Percentiles rank a stretch among this genome's conserved stretches.
Evolutionary conservation across 164 flowering plant genomes (phyloP).

Genomic region (Liquidambar formosana): DNA sequence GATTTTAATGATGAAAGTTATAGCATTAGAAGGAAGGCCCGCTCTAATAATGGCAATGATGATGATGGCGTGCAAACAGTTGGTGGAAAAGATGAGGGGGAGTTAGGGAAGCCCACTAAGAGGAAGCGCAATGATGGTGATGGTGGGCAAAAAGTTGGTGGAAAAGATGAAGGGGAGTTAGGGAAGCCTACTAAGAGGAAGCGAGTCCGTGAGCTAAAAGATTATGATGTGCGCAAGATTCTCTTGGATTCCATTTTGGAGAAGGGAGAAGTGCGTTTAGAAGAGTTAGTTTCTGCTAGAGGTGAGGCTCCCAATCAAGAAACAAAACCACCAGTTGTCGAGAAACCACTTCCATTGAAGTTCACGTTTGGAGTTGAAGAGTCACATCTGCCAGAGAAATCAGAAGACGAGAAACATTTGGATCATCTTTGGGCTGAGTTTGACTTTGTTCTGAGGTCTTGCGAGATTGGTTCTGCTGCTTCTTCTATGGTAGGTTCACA

Average conservation of each 20-base stretch:
- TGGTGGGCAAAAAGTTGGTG: neutral
- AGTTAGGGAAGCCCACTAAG: conserved; percentile 10
- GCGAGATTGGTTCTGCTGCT: conserved; percentile 27
- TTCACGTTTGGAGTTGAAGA: conserved; percentile 36
- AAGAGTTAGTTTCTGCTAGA: conserved; percentile 15
- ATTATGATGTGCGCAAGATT: conserved; percentile 20
- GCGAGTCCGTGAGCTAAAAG: conserved; percentile 6
- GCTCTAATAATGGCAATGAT: conserved; percentile 1
- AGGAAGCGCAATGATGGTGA: no score
- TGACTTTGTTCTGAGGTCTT: conserved; percentile 30
- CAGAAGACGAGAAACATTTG: conserved; percentile 41
- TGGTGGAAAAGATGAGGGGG: conserved; percentile 9
- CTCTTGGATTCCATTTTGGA: conserved; percentile 42
- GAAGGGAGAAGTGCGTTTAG: conserved; percentile 16
- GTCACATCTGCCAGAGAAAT: conserved; percentile 24
- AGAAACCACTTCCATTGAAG: conserved; percentile 30
- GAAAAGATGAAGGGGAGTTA: conserved; percentile 12
- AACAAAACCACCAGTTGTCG: conserved; percentile 1
- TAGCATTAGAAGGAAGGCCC: neutral
- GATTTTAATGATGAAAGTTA: neutral
- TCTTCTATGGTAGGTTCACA: conserved; percentile 30
- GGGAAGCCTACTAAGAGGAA: conserved; percentile 18
- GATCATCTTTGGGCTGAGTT: conserved; percentile 49
- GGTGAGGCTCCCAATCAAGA: conserved; percentile 5
- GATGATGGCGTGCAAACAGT: neutral